Evolutionary conservation across 352 stramenopile genomes (phyloP).

Genomic region (Pythium phragmitis): DNA sequence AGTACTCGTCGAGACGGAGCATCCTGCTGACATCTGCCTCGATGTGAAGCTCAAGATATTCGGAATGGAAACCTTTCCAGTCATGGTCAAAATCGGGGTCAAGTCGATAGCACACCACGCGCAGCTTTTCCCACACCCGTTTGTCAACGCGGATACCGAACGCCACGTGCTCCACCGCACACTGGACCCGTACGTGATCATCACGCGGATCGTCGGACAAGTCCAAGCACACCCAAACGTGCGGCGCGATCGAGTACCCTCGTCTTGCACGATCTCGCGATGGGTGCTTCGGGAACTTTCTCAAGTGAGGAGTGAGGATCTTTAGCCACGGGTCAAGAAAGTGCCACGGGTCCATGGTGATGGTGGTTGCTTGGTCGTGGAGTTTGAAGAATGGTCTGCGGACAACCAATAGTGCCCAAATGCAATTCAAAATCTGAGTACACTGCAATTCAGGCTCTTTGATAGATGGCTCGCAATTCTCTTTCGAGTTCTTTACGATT

Average conservation of each 20-base stretch:
- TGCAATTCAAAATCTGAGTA: no score
- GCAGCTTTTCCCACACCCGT: not conserved
- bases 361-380: no score
- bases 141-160: not conserved
- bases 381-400: no score
- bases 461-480: no score
- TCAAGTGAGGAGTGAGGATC: not conserved
- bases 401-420: no score
- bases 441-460: no score
- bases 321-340: not conserved
- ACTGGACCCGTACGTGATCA: no score
- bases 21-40: not conserved
- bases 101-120: not conserved
- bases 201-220: no score
- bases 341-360: not conserved
- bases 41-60: not conserved
- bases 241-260: not conserved
- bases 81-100: not conserved
- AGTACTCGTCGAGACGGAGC: not conserved
- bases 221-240: not conserved
- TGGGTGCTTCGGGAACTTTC: not conserved
- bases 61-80: not conserved
- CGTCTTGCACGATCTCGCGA: not conserved
- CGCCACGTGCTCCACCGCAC: not conserved
- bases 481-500: no score